These are phyloP conservation scores for Naegleria lovaniensis DNA, from an alignment of 208 protist genomes.

Conservation along the genomic window DNA sequence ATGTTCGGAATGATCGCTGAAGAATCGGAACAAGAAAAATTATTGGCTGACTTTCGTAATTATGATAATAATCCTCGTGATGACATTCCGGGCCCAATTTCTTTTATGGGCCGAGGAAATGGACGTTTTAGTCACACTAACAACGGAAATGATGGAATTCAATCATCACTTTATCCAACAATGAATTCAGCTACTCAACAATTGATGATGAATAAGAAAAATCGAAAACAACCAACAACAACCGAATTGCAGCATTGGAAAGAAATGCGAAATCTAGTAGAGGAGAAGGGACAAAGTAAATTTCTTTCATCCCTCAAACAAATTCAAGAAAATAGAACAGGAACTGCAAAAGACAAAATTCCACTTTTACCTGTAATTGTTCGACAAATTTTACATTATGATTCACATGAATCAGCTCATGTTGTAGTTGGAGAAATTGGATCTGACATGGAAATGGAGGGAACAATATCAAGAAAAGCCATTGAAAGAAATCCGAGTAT, in stretches of 20 bases:
- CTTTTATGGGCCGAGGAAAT: not conserved
- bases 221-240: not conserved
- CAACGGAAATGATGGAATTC: not conserved
- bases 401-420: not conserved
- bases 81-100: not conserved
- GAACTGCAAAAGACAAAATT: not conserved
- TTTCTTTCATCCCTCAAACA: not conserved
- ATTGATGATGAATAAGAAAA: not conserved
- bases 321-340: not conserved
- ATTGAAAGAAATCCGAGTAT: not conserved
- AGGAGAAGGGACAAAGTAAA: not conserved
- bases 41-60: not conserved
- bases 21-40: not conserved
- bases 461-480: not conserved
- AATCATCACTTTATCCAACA: not conserved
- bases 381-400: not conserved
- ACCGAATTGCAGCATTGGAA: not conserved
- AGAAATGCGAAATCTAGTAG: not conserved
- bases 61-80: not conserved
- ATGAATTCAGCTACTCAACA: not conserved
- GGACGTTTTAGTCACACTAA: no score
- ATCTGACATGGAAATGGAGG: not conserved
- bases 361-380: not conserved
- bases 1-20: not conserved
- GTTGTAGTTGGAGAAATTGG: not conserved